Evolutionary conservation across 2,329 filamentous ascomycete species (phyloP).

Genomic region (Talaromyces sp.): DNA sequence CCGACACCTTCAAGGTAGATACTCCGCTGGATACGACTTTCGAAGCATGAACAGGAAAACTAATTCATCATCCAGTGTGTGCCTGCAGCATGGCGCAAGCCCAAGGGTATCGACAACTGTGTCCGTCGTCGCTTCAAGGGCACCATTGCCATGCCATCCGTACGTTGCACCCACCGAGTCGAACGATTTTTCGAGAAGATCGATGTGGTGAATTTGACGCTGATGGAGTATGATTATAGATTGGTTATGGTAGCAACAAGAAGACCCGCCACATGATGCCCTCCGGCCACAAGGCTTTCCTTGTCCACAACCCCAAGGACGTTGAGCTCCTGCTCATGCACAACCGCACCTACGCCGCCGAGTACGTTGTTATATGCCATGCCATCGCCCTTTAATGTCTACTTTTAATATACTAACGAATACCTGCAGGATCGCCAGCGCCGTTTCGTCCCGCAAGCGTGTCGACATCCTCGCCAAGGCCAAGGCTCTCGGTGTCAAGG

Average conservation of each 20-base stretch:
- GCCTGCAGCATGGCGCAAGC: slow-evolving; percentile 91
- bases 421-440: slow-evolving; percentile 80
- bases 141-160: slow-evolving; percentile 94
- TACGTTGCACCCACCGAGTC: slow-evolving; percentile 54
- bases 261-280: slow-evolving; percentile 99
- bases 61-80: slow-evolving; percentile 53
- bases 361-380: slow-evolving; percentile 60
- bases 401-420: slow-evolving; percentile 4
- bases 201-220: background rate
- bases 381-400: background rate
- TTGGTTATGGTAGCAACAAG: slow-evolving; percentile 98
- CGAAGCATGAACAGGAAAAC: background rate
- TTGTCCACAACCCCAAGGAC: slow-evolving; percentile 94
- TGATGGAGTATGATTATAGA: slow-evolving; percentile 52
- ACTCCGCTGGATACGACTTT: background rate
- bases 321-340: slow-evolving; percentile 99
- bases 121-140: slow-evolving; percentile 97
- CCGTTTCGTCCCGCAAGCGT: slow-evolving; percentile 97
- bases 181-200: background rate
- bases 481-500: slow-evolving; percentile 98
- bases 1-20: slow-evolving; percentile 74
- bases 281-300: slow-evolving; percentile 99
- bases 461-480: slow-evolving; percentile 96
- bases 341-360: slow-evolving; percentile 98
- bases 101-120: slow-evolving; percentile 99